phyloP scores from a whole-genome alignment of 1,139 yeast species.

The Sugiyamaella xylanicola region DNA sequence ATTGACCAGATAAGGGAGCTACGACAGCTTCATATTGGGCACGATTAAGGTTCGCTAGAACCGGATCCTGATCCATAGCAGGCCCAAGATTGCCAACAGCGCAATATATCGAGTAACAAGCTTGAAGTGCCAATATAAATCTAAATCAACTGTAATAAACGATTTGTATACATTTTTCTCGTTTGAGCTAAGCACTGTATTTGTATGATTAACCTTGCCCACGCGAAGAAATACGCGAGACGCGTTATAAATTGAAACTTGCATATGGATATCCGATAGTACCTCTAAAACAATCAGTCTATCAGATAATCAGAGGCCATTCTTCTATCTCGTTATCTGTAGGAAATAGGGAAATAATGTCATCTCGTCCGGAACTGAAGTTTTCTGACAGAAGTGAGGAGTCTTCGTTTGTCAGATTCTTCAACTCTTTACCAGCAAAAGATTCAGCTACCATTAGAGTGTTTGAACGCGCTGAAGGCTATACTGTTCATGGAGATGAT shows the following conservation, averaged over 20 bases:
- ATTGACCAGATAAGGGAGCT: slow-evolving; percentile 52
- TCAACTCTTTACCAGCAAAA: slow-evolving; percentile 50
- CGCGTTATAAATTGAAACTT: slow-evolving; percentile 11
- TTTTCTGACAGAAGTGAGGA: slow-evolving; percentile 68
- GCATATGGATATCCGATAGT: background rate
- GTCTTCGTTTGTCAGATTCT: slow-evolving; percentile 63
- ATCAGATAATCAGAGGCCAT: no score
- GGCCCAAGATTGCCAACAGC: background rate
- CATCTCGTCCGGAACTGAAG: slow-evolving; percentile 72
- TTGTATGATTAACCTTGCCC: background rate
- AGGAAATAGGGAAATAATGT: slow-evolving; percentile 44
- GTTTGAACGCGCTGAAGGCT: slow-evolving; percentile 78
- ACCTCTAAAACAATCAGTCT: no score
- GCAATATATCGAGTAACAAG: no score
- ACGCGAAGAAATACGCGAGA: background rate
- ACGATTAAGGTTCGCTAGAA: slow-evolving; percentile 48
- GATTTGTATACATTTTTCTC: background rate
- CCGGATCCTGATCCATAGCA: slow-evolving; percentile 8
- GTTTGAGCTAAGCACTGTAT: background rate
- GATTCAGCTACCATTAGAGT: slow-evolving; percentile 57
- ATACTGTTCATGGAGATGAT: slow-evolving; percentile 71
- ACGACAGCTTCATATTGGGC: slow-evolving; percentile 65
- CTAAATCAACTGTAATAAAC: background rate
- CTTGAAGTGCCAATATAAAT: no score
- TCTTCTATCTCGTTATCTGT: no score